phyloP scores from a whole-genome alignment of 331 rosid genomes.

The Quercus lobata region DNA sequence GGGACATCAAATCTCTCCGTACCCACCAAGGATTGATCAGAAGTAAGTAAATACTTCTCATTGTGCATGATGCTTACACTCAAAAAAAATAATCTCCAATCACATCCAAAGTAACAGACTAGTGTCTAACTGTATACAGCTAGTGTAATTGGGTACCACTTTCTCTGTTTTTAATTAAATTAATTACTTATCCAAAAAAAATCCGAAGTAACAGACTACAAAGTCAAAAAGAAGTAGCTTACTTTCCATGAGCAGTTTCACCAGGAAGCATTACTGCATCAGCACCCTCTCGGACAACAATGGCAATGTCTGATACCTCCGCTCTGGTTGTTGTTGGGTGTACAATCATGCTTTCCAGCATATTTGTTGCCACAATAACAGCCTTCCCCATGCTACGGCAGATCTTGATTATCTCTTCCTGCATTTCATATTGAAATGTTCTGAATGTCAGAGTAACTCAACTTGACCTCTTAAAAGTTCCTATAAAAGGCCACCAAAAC shows the following conservation, averaged over 20 bases:
- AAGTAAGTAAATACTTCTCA: neutral
- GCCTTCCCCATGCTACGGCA: conserved; percentile 99
- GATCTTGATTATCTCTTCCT: conserved; percentile 86
- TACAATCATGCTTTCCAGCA: conserved; percentile 99
- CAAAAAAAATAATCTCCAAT: neutral
- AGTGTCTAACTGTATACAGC: neutral
- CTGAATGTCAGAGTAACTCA: conserved; percentile 18
- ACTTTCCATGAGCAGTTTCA: conserved; percentile 99
- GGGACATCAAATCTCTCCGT: neutral
- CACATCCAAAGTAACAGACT: conserved; percentile 1
- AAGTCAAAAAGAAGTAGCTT: conserved; percentile 31
- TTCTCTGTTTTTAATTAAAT: no score
- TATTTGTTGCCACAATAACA: conserved; percentile 94
- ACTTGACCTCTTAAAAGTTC: neutral
- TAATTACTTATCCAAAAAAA: neutral
- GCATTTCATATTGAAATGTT: conserved; percentile 18
- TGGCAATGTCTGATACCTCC: conserved; percentile 98
- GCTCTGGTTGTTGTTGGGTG: conserved; percentile 99
- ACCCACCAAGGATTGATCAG: neutral
- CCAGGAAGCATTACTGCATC: conserved; percentile 97
- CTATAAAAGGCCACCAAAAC: neutral
- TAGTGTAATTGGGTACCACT: no score
- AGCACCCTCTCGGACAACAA: conserved; percentile 98
- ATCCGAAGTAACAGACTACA: conserved; percentile 1
- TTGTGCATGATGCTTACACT: neutral